These are phyloP conservation scores for Vaccinium macrocarpon DNA, from an alignment of 148 eudicot genomes.

Conservation along the genomic window DNA sequence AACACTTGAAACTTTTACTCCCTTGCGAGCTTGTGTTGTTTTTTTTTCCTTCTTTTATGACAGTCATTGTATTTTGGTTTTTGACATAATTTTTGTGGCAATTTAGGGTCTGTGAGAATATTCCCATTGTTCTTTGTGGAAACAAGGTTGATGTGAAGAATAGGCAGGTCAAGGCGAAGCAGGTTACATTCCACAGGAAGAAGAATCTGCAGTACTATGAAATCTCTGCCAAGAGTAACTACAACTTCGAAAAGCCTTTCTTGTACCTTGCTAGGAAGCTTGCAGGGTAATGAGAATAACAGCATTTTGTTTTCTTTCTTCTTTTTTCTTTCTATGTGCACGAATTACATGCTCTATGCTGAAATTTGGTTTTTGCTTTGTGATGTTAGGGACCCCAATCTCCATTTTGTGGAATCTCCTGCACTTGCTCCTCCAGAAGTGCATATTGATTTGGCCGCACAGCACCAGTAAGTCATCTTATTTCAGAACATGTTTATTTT, in stretches of 20 bases:
- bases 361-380: constrained; percentile 9
- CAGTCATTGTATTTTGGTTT: background rate
- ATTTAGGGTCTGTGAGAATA: constrained; percentile 19
- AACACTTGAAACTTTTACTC: background rate
- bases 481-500: background rate
- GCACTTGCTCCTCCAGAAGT: constrained; percentile 27
- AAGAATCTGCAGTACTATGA: no score
- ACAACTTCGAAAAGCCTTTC: constrained; percentile 10
- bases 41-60: background rate
- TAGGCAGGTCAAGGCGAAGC: no score
- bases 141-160: no score
- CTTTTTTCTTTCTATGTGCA: background rate
- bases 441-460: constrained; percentile 19
- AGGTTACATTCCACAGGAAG: no score
- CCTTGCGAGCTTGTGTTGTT: background rate
- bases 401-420: constrained; percentile 21
- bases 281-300: constrained; percentile 14
- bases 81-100: background rate
- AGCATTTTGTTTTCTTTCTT: background rate
- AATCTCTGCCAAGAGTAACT: no score
- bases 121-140: no score
- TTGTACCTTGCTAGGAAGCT: constrained; percentile 22
- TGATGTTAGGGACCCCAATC: constrained; percentile 16
- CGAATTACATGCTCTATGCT: background rate
- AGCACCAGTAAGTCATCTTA: constrained; percentile 19